Evolutionary conservation across 169 alveolate species (phyloP).

Genomic region (Cryptosporidium sp.): DNA sequence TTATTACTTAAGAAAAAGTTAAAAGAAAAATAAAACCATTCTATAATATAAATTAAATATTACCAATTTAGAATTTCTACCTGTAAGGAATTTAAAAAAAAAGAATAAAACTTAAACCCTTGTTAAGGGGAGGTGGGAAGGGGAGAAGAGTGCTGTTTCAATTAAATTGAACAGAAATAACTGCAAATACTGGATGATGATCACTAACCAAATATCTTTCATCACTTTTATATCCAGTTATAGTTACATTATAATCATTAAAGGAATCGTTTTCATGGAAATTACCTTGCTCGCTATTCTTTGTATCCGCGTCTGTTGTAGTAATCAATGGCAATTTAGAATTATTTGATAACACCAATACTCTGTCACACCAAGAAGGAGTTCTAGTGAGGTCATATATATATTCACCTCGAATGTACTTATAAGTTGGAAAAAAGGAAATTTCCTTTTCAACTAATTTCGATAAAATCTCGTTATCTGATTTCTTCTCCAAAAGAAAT

Average conservation of each 20-base stretch:
- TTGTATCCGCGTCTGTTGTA: background rate
- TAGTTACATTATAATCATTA: background rate
- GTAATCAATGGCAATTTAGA: background rate
- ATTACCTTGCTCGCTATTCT: constrained; percentile 67
- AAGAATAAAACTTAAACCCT: background rate
- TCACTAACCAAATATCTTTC: constrained; percentile 83
- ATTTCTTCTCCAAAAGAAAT: constrained; percentile 76
- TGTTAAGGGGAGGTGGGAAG: background rate
- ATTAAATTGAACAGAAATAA: constrained; percentile 40
- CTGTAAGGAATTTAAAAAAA: background rate
- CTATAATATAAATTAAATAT: too few species aligned
- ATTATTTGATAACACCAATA: constrained; percentile 60
- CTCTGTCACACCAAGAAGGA: constrained; percentile 94
- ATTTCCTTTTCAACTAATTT: constrained; percentile 86
- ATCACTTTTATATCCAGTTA: constrained; percentile 81
- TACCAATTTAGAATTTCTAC: background rate
- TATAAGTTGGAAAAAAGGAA: constrained; percentile 92
- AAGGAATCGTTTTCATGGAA: constrained; percentile 50
- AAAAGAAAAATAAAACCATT: too few species aligned
- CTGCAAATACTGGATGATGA: constrained; percentile 86
- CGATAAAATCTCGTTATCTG: constrained; percentile 76
- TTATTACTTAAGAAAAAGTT: too few species aligned
- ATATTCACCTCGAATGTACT: constrained; percentile 87
- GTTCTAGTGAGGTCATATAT: constrained; percentile 89
- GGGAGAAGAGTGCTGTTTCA: background rate